Evolutionary conservation across 1,284 basidiomycete genomes (phyloP).

Genomic region (Prillingera fragicola): DNA sequence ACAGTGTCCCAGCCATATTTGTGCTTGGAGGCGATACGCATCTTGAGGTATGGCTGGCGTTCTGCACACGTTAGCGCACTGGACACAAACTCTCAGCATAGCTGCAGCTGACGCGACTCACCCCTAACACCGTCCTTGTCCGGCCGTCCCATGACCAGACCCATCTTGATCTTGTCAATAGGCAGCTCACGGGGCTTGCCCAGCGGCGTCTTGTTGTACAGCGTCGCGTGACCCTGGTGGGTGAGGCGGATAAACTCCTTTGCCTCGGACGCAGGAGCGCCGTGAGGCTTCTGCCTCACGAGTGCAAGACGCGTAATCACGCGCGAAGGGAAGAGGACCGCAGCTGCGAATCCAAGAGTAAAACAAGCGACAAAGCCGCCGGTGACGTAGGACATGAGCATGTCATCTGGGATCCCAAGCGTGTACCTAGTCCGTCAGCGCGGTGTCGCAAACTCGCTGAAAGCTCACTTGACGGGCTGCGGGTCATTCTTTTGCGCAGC

Average conservation of each 20-base stretch:
- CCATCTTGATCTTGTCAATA: conserved; percentile 3
- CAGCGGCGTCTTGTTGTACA: neutral
- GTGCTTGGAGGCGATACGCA: neutral
- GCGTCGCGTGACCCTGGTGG: conserved; percentile 8
- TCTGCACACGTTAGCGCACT: too few species aligned
- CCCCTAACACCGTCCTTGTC: neutral
- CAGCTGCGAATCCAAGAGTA: neutral
- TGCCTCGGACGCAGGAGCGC: neutral
- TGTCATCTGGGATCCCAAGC: conserved; percentile 7
- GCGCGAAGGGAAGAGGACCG: conserved; percentile 6
- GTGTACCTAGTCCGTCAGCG: conserved; percentile 4
- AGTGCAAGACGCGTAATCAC: conserved; percentile 13
- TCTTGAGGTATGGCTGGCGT: neutral
- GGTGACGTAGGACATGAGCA: conserved; percentile 5
- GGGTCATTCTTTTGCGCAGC: too few species aligned
- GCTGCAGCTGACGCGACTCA: neutral
- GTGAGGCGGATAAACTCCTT: conserved; percentile 10
- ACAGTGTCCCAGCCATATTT: conserved; percentile 1
- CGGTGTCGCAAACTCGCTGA: too few species aligned
- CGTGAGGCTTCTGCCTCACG: conserved; percentile 3
- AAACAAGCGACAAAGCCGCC: conserved; percentile 2
- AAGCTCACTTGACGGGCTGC: neutral
- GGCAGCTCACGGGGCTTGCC: conserved; percentile 8
- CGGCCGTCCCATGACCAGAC: conserved; percentile 3
- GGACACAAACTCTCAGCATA: neutral